A percentile compares a stretch with the other conserved stretches of the same genome.
phyloP scores from a whole-genome alignment of 441 rosid genomes.

The Jatropha multifida region DNA sequence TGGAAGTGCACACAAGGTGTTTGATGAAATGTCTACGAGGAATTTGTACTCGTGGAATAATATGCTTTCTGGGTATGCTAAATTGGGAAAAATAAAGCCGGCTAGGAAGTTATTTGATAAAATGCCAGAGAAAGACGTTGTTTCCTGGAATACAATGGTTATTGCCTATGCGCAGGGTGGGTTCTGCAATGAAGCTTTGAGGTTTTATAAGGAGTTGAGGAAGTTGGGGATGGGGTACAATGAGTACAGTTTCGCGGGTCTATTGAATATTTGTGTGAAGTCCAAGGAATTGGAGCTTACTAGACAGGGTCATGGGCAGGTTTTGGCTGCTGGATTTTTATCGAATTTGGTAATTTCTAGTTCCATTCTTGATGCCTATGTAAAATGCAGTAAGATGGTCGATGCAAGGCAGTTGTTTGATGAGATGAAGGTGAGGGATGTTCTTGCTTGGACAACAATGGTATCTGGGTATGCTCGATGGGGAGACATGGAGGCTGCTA shows the following conservation, averaged over 20 bases:
- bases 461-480: slow-evolving; percentile 49
- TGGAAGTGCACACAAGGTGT: slow-evolving; percentile 50
- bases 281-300: slow-evolving; percentile 42
- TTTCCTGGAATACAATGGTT: slow-evolving; percentile 86
- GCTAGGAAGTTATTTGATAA: slow-evolving; percentile 64
- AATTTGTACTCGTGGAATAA: slow-evolving; percentile 71
- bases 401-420: slow-evolving; percentile 64
- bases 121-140: slow-evolving; percentile 70
- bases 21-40: slow-evolving; percentile 55
- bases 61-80: slow-evolving; percentile 68
- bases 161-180: slow-evolving; percentile 58
- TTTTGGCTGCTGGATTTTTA: slow-evolving; percentile 56
- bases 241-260: slow-evolving; percentile 65
- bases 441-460: slow-evolving; percentile 62
- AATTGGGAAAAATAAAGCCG: slow-evolving; percentile 53
- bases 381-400: slow-evolving; percentile 41
- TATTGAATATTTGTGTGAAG: slow-evolving; percentile 63
- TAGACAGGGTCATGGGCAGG: slow-evolving; percentile 80
- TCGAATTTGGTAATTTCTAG: slow-evolving; percentile 60
- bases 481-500: slow-evolving; percentile 52
- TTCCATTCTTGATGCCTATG: slow-evolving; percentile 59
- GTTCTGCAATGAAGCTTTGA: slow-evolving; percentile 36
- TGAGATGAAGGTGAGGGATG: slow-evolving; percentile 40
- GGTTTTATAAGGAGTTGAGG: slow-evolving; percentile 57
- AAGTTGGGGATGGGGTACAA: slow-evolving; percentile 50